These are phyloP conservation scores for Micromonas commoda DNA, from an alignment of 139 green algal species.

Conservation along the genomic window DNA sequence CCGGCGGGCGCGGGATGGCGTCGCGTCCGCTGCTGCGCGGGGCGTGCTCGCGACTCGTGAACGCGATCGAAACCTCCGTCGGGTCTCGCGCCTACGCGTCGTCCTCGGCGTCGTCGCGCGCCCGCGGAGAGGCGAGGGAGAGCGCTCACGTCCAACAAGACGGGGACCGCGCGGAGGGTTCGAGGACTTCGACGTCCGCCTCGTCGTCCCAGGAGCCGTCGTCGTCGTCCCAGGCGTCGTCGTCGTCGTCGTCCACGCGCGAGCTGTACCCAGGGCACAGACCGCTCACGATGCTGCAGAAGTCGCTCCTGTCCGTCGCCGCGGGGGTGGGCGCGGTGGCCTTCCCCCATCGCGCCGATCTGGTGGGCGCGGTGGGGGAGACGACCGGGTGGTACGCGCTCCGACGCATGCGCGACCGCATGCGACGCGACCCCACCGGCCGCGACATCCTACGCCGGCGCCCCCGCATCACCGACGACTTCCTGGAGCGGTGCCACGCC, in stretches of 20 bases:
- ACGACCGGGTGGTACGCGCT: conserved; percentile 35
- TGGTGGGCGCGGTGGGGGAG: conserved; percentile 50
- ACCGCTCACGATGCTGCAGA: conserved; percentile 1
- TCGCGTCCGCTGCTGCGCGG: too few relatives aligned
- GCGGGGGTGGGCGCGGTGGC: background rate
- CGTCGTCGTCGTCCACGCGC: background rate
- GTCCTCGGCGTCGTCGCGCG: background rate
- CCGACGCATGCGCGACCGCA: conserved; percentile 51
- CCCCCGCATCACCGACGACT: conserved; percentile 48
- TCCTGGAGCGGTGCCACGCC: conserved; percentile 37
- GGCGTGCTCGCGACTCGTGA: too few relatives aligned
- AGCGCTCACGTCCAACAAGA: too few relatives aligned
- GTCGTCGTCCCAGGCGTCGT: background rate
- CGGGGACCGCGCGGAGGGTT: background rate
- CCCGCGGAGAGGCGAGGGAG: background rate
- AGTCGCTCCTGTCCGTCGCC: background rate
- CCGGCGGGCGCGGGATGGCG: too few relatives aligned
- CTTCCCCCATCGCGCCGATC: conserved; percentile 49
- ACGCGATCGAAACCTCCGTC: too few relatives aligned
- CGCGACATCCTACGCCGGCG: conserved; percentile 59
- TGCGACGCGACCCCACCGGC: conserved; percentile 53
- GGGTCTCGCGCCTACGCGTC: too few relatives aligned
- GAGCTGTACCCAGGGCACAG: background rate
- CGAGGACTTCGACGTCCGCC: background rate
- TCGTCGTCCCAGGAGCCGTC: background rate